Conservation (phyloP, 2,329 filamentous ascomycete species). For the Hypoxylon sp. region DNA sequence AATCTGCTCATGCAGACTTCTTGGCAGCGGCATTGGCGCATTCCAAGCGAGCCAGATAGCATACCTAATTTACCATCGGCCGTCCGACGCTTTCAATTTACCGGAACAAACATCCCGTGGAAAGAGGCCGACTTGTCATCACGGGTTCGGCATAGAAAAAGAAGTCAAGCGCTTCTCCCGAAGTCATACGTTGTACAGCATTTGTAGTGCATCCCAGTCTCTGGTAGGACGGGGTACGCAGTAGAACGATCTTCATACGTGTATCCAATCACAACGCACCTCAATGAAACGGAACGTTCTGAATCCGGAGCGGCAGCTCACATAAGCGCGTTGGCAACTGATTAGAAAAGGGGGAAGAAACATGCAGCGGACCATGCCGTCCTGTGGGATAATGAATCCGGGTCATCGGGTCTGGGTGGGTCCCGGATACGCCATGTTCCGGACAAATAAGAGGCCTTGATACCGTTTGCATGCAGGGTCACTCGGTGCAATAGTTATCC, state of each 20-base stretch:
- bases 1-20: background rate
- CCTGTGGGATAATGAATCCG: constrained; percentile 19
- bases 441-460: constrained; percentile 11
- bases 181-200: constrained; percentile 17
- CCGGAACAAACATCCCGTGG: background rate
- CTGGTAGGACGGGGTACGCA: constrained; percentile 1
- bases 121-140: background rate
- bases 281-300: constrained; percentile 35
- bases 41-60: background rate
- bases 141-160: constrained; percentile 5
- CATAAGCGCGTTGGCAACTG: constrained; percentile 19
- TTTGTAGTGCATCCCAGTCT: background rate
- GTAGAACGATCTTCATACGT: constrained; percentile 5
- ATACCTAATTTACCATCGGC: background rate
- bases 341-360: constrained; percentile 13
- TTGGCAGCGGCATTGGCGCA: background rate
- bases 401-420: constrained; percentile 33
- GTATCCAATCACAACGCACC: constrained; percentile 20
- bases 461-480: background rate
- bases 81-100: background rate
- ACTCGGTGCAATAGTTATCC: background rate
- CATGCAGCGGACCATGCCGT: constrained; percentile 24
- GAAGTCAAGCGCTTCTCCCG: constrained; percentile 15
- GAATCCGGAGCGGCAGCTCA: constrained; percentile 29
- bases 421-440: constrained; percentile 35